A percentile compares a stretch with the other conserved stretches of the same genome.
Conservation (phyloP, 176 grass and related monocot species). For the Rhipidocladum racemiflorum region DNA sequence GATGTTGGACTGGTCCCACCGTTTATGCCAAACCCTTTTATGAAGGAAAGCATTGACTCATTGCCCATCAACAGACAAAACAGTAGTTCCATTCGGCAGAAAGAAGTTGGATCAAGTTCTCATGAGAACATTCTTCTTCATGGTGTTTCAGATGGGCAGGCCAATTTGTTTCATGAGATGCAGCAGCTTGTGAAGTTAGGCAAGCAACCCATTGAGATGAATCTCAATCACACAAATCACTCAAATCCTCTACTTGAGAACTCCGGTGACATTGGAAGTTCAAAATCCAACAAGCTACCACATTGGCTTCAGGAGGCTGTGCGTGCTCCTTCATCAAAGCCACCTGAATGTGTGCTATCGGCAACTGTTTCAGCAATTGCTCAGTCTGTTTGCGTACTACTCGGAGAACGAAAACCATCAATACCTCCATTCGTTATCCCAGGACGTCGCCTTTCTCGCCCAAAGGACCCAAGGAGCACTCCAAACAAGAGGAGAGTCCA, state of each 20-base stretch:
- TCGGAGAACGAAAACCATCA: constrained; percentile 69
- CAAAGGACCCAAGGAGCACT: constrained; percentile 73
- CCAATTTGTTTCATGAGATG: constrained; percentile 47
- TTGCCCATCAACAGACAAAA: constrained; percentile 44
- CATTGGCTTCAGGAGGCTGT: constrained; percentile 99
- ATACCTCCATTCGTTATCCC: constrained; percentile 80
- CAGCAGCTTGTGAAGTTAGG: constrained; percentile 43
- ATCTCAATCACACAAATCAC: constrained; percentile 32
- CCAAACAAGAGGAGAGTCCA: constrained; percentile 58
- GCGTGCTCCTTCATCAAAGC: constrained; percentile 48
- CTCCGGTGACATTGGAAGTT: constrained; percentile 45
- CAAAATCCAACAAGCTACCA: constrained; percentile 78
- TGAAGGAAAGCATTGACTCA: constrained; percentile 40
- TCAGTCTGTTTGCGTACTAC: constrained; percentile 69
- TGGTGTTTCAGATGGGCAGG: constrained; percentile 49
- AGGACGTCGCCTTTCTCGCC: constrained; percentile 50
- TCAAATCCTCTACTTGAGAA: constrained; percentile 38
- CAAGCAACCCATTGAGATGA: constrained; percentile 46
- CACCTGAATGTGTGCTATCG: constrained; percentile 52
- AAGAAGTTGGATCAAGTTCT: constrained; percentile 47
- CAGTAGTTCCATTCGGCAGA: constrained; percentile 44
- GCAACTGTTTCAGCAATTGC: constrained; percentile 74
- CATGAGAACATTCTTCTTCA: constrained; percentile 36
- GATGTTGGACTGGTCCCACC: constrained; percentile 49
- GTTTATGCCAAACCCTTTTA: constrained; percentile 62